Evolutionary conservation across 2,329 filamentous ascomycete species (phyloP).

Genomic region (Penicillium sp.): DNA sequence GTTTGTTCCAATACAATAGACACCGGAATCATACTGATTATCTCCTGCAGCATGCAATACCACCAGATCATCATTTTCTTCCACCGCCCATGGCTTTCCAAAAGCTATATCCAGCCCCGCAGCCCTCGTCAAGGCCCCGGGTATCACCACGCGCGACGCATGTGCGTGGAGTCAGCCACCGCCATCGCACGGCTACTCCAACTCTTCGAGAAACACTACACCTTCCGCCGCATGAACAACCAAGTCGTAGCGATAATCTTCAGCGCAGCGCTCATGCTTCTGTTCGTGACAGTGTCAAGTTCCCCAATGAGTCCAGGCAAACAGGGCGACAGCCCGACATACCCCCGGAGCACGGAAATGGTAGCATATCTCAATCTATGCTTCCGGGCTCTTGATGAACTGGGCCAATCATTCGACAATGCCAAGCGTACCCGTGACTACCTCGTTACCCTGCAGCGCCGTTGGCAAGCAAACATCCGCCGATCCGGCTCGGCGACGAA

Average conservation of each 20-base stretch:
- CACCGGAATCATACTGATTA: not conserved
- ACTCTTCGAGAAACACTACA: constrained; percentile 43
- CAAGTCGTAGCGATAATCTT: constrained; percentile 46
- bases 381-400: constrained; percentile 43
- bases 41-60: constrained; percentile 40
- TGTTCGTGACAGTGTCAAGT: constrained; percentile 38
- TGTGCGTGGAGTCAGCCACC: constrained; percentile 43
- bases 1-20: not conserved
- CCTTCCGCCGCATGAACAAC: constrained; percentile 45
- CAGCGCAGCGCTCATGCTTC: constrained; percentile 43
- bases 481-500: constrained; percentile 29
- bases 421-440: constrained; percentile 42
- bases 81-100: constrained; percentile 46
- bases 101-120: constrained; percentile 42
- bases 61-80: constrained; percentile 46
- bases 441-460: constrained; percentile 37
- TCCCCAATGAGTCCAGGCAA: constrained; percentile 25
- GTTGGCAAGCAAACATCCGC: constrained; percentile 39
- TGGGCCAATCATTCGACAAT: constrained; percentile 42
- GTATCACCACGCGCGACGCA: constrained; percentile 43
- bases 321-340: constrained; percentile 18
- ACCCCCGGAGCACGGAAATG: constrained; percentile 31
- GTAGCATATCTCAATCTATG: constrained; percentile 40
- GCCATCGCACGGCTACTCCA: constrained; percentile 42
- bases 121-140: constrained; percentile 43